Evolutionary conservation across 257 asterid genomes (phyloP).

Genomic region (Fraxinus pennsylvanica): DNA sequence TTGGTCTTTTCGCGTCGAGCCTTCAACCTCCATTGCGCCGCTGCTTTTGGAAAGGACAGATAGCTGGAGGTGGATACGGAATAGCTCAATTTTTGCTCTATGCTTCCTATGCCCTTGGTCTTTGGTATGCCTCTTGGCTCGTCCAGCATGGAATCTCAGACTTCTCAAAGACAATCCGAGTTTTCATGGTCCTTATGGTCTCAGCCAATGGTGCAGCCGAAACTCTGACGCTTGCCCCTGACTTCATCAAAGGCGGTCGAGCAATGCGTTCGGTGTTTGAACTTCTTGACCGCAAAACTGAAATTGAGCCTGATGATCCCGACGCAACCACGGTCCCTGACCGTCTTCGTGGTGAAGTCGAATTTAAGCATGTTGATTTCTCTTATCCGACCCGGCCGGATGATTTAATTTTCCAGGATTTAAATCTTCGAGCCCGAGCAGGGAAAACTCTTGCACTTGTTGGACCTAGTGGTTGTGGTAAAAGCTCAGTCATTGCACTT

Average conservation of each 20-base stretch:
- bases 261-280: slow-evolving; percentile 89
- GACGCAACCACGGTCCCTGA: slow-evolving; percentile 47
- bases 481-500: slow-evolving; percentile 68
- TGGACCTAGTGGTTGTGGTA: slow-evolving; percentile 87
- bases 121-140: slow-evolving; percentile 94
- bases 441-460: slow-evolving; percentile 87
- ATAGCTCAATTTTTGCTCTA: slow-evolving; percentile 79
- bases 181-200: slow-evolving; percentile 94
- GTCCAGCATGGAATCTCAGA: slow-evolving; percentile 89
- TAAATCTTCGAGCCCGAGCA: slow-evolving; percentile 69
- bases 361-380: slow-evolving; percentile 83
- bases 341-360: slow-evolving; percentile 70
- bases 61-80: slow-evolving; percentile 84
- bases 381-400: slow-evolving; percentile 78
- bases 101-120: slow-evolving; percentile 86
- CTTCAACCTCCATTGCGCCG: slow-evolving; percentile 64
- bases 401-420: slow-evolving; percentile 52
- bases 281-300: slow-evolving; percentile 78
- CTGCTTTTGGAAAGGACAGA: slow-evolving; percentile 95
- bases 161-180: slow-evolving; percentile 85
- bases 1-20: slow-evolving; percentile 54
- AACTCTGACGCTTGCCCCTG: slow-evolving; percentile 82
- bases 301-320: slow-evolving; percentile 73
- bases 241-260: slow-evolving; percentile 82
- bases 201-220: slow-evolving; percentile 94